Evolutionary conservation across 2,329 filamentous ascomycete genomes (phyloP).

Genomic region (Xylariaceae sp.): DNA sequence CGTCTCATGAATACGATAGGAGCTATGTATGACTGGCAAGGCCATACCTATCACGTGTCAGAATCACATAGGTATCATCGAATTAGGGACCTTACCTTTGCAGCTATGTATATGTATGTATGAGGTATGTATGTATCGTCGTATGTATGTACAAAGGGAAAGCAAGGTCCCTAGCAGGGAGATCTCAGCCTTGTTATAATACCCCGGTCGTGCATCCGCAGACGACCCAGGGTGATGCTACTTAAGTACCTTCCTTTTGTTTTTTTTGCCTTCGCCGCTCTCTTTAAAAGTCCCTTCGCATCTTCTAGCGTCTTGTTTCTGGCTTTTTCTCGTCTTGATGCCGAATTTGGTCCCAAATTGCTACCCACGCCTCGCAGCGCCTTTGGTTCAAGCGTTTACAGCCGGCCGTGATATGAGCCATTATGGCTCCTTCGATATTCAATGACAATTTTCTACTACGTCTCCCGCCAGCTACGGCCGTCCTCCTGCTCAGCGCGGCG

Average conservation of each 20-base stretch:
- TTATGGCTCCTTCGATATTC: slow-evolving; percentile 36
- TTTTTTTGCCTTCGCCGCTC: slow-evolving; percentile 26
- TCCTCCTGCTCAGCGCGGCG: slow-evolving; percentile 41
- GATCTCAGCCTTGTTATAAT: slow-evolving; percentile 29
- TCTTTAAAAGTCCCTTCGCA: slow-evolving; percentile 22
- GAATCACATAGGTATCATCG: too few species aligned
- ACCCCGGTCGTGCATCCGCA: slow-evolving; percentile 20
- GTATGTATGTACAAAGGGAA: background rate
- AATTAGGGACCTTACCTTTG: too few species aligned
- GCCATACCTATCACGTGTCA: too few species aligned
- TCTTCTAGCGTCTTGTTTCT: slow-evolving; percentile 19
- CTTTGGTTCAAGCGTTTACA: slow-evolving; percentile 9
- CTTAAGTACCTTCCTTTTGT: too few species aligned
- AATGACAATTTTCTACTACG: slow-evolving; percentile 39
- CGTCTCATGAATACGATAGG: too few species aligned
- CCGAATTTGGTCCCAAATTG: slow-evolving; percentile 16
- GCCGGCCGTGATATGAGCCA: slow-evolving; percentile 25
- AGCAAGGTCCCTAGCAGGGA: slow-evolving; percentile 12
- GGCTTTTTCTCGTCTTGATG: slow-evolving; percentile 21
- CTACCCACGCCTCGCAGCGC: slow-evolving; percentile 3
- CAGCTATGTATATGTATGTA: too few species aligned
- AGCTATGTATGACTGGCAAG: too few species aligned
- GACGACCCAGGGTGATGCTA: slow-evolving; percentile 19
- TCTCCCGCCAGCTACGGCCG: slow-evolving; percentile 40
- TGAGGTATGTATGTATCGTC: too few species aligned